phyloP scores from a whole-genome alignment of 1,284 basidiomycete genomes.

The Ustilago bromivora region DNA sequence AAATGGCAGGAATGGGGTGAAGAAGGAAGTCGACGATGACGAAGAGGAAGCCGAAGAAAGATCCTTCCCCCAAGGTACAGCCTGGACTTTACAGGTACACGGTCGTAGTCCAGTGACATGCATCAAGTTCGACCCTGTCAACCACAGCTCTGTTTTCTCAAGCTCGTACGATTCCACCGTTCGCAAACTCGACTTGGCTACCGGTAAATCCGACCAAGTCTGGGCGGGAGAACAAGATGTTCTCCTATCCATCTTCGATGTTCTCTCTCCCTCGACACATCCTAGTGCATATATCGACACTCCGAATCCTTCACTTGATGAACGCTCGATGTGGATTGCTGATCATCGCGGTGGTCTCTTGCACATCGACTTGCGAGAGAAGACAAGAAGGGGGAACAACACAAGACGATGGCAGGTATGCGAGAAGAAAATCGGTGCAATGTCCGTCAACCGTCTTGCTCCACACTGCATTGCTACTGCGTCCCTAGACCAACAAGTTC shows the following conservation, averaged over 20 bases:
- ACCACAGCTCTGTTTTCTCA: conserved; percentile 54
- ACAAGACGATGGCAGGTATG: conserved; percentile 64
- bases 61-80: conserved; percentile 34
- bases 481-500: conserved; percentile 63
- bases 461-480: conserved; percentile 65
- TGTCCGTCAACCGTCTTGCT: conserved; percentile 58
- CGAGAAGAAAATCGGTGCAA: conserved; percentile 68
- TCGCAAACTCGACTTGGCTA: conserved; percentile 56
- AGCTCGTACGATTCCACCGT: conserved; percentile 65
- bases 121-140: conserved; percentile 63
- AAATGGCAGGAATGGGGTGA: conserved; percentile 12
- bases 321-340: conserved; percentile 65
- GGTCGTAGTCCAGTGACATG: conserved; percentile 61
- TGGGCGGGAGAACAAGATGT: conserved; percentile 60
- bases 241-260: conserved; percentile 64
- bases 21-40: conserved; percentile 27
- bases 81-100: conserved; percentile 62
- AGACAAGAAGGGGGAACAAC: conserved; percentile 24
- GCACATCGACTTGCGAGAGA: conserved; percentile 62
- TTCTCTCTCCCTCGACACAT: conserved; percentile 58
- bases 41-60: conserved; percentile 37
- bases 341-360: conserved; percentile 65
- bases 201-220: conserved; percentile 47
- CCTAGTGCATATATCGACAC: conserved; percentile 51
- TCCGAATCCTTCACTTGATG: conserved; percentile 48